Evolutionary conservation across 1,139 yeast species (phyloP).

Genomic region (Yamadazyma spencermartinsiae): DNA sequence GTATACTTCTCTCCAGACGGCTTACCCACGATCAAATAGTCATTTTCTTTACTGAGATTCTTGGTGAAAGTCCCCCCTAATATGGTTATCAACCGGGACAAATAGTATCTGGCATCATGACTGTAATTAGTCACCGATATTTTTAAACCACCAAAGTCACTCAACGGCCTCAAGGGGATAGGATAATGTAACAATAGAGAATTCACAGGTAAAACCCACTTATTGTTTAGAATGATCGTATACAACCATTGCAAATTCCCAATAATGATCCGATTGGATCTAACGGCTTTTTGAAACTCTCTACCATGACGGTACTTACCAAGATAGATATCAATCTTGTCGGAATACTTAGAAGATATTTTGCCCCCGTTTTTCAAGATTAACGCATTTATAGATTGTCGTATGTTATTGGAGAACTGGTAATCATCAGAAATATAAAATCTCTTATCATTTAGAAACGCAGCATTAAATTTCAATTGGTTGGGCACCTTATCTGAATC

Average conservation of each 20-base stretch:
- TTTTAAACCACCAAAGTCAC: constrained; percentile 50
- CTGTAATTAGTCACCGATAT: constrained; percentile 78
- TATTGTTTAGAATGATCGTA: constrained; percentile 54
- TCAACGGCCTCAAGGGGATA: constrained; percentile 52
- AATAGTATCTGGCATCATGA: constrained; percentile 78
- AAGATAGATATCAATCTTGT: constrained; percentile 56
- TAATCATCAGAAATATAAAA: constrained; percentile 37
- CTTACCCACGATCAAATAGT: constrained; percentile 70
- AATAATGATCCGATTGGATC: constrained; percentile 34
- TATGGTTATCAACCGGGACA: constrained; percentile 61
- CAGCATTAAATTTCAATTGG: constrained; percentile 12
- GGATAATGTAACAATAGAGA: constrained; percentile 72
- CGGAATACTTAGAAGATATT: constrained; percentile 20
- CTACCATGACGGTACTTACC: constrained; percentile 65
- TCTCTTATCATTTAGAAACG: constrained; percentile 25
- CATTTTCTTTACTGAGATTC: constrained; percentile 63
- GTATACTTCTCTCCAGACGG: constrained; percentile 72
- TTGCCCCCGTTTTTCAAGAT: constrained; percentile 36
- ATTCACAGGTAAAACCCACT: constrained; percentile 58
- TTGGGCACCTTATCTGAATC: constrained; percentile 14
- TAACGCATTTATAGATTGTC: constrained; percentile 25
- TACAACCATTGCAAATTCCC: constrained; percentile 81
- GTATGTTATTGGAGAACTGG: constrained; percentile 31
- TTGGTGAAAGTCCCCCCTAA: constrained; percentile 81
- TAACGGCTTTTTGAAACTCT: constrained; percentile 34